Evolutionary conservation across 176 grass and related monocot genomes (phyloP).

Genomic region (Avena atlantica): DNA sequence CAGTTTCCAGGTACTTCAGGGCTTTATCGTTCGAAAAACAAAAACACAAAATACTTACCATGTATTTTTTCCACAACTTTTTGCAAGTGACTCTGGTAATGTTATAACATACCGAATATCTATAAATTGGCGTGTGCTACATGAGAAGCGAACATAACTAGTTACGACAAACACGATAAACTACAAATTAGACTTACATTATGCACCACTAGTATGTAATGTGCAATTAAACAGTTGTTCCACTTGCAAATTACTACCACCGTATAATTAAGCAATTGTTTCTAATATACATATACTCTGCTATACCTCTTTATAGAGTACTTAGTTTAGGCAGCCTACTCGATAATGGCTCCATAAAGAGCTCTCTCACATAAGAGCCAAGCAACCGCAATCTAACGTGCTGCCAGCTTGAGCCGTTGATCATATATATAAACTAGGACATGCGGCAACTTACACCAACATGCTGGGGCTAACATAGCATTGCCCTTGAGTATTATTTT

Average conservation of each 20-base stretch:
- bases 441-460: slow-evolving; percentile 45
- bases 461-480: slow-evolving; percentile 37
- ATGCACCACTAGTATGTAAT: slow-evolving; percentile 1
- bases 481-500: not conserved
- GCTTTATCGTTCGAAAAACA: too few species aligned
- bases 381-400: slow-evolving; percentile 52
- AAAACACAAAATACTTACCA: not conserved
- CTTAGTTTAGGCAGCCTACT: slow-evolving; percentile 16
- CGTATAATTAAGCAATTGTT: slow-evolving; percentile 16
- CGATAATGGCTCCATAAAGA: slow-evolving; percentile 36
- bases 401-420: slow-evolving; percentile 52
- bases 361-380: not conserved
- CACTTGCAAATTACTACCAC: slow-evolving; percentile 39
- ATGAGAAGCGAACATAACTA: too few species aligned
- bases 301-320: not conserved
- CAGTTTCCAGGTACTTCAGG: too few species aligned
- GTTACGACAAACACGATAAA: not conserved
- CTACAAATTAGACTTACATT: slow-evolving; percentile 34
- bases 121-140: too few species aligned
- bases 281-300: not conserved
- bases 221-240: slow-evolving; percentile 14
- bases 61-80: not conserved
- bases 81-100: not conserved
- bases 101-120: not conserved
- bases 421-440: slow-evolving; percentile 35